Base-by-base conservation (phyloP, 1,284 basidiomycete species). In the Trametes polyzona region DNA sequence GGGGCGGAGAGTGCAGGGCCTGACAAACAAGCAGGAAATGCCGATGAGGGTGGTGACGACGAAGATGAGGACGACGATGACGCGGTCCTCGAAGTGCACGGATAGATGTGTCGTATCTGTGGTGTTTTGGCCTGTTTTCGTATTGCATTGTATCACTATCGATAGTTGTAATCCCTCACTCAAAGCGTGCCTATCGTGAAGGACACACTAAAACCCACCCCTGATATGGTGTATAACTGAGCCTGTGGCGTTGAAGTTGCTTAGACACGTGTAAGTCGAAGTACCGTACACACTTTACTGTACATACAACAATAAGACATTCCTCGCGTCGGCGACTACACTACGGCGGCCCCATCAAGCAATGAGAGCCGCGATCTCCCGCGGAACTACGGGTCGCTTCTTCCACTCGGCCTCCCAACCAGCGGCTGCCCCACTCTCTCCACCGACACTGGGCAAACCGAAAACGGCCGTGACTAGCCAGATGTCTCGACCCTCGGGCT, bases 381-480 rank as follows among this genome's bases (percentile, higher is more conserved):
- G 58, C 0, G 83, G 82, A n/a, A 84, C 63, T n/a, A 35, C 67
- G 2, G 83, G 82, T 21, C 78, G 75, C 63, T 78, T 83, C 47
- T 74, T 67, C 84, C 84, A 87, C 66, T 83, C 81, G 26, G 66
- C 67, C 32, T 74, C 69, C 84, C 85, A 87, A 5, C 76, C 82
- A 47, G 60, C 53, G 10, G 59, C 67, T 36, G 80, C 76, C 36
- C 82, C 82, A 26, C 72, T 69, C 47, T 67, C 62, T 1, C 72
- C 73, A 17, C 65, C 76, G 29, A 71, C 65, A 52, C 71, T 76
- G 8, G 88, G 87, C 29, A 86, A 63, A 0, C 82, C 88, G 69
- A 91, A 90, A 6, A 92, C 82, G 2, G 78, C 88, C 2, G 87
- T 87, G n/a, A 83, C 80, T 29, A 89, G 67, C 87, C 86, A 89